Base-by-base conservation (phyloP, 148 eudicot genomes). In the Beta vulgaris region DNA sequence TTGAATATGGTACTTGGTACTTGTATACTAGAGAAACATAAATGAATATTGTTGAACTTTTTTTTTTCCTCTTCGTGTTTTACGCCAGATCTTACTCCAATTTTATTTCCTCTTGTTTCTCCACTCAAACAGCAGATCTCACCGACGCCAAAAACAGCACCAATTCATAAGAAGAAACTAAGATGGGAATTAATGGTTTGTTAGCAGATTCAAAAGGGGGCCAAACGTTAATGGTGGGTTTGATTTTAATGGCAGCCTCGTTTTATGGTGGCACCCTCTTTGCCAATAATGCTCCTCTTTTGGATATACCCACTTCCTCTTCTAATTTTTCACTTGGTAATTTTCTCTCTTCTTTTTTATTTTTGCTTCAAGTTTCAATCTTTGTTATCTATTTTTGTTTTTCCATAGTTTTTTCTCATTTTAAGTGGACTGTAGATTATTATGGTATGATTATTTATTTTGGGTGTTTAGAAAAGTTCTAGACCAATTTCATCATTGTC, bases 181-280 rank as follows among this genome's bases (percentile, higher is more conserved):
- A 51, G 32, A 80, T 78, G 83, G 83, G 79, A 21, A 35, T 55
- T 21, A 65, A 23, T 14, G 69, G 66, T 44, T 34, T 66, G 13
- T 39, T 72, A 19, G 39, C 61, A 37, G 97, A 91, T 87, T 87
- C 89, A 66, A 90, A 81, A 63, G 65, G 81, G 18, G 91, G 92
- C 0, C 87, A 88, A 77, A 61, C 84, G 35, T 68, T 88, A 70
- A 59, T 85, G 82, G 60, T 88, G 49, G 79, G 84, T 63, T 85
- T 93, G 29, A 78, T 91, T 60, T 59, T 93, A 31, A 93, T 91
- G 85, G 85, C 86, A 0, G 88, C 84, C n/a, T 88, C 96, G 0
- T 94, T 94, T 70, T 91, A 86, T 79, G 84, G 87, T 8, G 97
- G 97, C 59, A 92, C 93, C 12, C 87, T 94, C 60, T 94, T 90